Base-by-base conservation (phyloP, 306 rosid genomes). In the Sophora flavescens region DNA sequence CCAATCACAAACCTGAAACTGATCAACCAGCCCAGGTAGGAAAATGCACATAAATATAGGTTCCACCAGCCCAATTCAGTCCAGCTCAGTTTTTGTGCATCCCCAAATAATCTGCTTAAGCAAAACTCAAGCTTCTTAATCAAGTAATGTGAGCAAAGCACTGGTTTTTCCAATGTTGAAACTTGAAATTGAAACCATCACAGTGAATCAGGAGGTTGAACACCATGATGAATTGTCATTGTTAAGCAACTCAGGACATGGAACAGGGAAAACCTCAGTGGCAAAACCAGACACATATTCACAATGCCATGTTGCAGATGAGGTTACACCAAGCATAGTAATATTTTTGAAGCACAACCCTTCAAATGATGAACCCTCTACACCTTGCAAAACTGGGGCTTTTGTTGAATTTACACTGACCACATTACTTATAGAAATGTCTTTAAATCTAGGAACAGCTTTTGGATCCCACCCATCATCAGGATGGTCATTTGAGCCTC, bases 401-500 rank as follows among this genome's bases (percentile, higher is more conserved):
- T 87, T 92, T 2, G 96, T 83, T 14, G 97, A 90, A 86, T 88
- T 92, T 38, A 92, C 68, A 67, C 97, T 90, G 7, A 83, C 42
- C 47, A 95, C 72, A 8, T 90, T 90, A 63, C 90, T 90, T 5
- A 95, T 80, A 32, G 44, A 83, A 63, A 95, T 85, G 30, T 89
- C 87, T 63, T 84, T 82, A 26, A 90, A 91, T 68, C 58, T 87
- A 12, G 99, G 99, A 74, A 92, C 74, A 45, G 99, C 96, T 84
- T 89, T 88, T 18, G 97, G 91, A 86, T 95, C 96, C 97, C 97
- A 95, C 74, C 92, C 87, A 60, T 92, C 85, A 65, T 92, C 97
- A 0, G 97, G 99, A 76, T 95, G 99, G 59, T 95, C 97, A 54
- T 92, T 87, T 36, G 99, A 82, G 28, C 99, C 99, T 76, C 91